These are phyloP conservation scores for Fusarium equiseti DNA, from an alignment of 2,329 filamentous ascomycete genomes.

Conservation along the genomic window DNA sequence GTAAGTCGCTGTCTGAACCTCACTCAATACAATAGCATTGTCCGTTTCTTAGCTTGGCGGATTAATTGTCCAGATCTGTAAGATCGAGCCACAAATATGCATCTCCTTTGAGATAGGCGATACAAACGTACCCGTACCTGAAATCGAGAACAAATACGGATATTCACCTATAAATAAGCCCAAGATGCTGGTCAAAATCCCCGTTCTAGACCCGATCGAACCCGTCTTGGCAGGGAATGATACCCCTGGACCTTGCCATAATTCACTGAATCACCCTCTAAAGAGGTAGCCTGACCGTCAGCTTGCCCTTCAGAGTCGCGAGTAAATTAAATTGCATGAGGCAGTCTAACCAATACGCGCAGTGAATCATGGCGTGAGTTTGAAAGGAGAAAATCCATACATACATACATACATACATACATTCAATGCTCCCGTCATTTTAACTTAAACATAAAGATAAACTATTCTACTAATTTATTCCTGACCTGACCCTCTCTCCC, in stretches of 20 bases:
- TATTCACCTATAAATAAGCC: conserved; percentile 15
- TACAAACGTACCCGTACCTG: not conserved
- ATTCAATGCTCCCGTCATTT: not conserved
- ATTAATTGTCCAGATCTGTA: conserved; percentile 19
- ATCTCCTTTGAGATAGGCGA: not conserved
- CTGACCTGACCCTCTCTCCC: conserved; percentile 6
- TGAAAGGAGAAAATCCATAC: not conserved
- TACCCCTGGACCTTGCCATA: conserved; percentile 3
- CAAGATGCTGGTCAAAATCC: conserved; percentile 13
- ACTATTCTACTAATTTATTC: conserved; percentile 4
- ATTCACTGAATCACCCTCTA: not conserved
- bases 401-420: not conserved
- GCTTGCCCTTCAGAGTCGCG: conserved; percentile 13
- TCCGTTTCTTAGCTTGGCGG: not conserved
- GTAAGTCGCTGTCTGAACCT: not conserved
- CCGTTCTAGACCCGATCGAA: conserved; percentile 31
- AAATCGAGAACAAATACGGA: not conserved
- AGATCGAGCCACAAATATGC: not conserved
- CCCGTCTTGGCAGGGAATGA: conserved; percentile 16
- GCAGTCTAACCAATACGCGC: not conserved
- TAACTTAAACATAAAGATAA: conserved; percentile 17
- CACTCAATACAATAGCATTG: not conserved
- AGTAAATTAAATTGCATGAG: conserved; percentile 34
- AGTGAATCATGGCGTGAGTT: conserved; percentile 7
- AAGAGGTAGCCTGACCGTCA: conserved; percentile 20